These are phyloP conservation scores for Cynanchum wilfordii DNA, from an alignment of 257 asterid genomes.

Conservation along the genomic window DNA sequence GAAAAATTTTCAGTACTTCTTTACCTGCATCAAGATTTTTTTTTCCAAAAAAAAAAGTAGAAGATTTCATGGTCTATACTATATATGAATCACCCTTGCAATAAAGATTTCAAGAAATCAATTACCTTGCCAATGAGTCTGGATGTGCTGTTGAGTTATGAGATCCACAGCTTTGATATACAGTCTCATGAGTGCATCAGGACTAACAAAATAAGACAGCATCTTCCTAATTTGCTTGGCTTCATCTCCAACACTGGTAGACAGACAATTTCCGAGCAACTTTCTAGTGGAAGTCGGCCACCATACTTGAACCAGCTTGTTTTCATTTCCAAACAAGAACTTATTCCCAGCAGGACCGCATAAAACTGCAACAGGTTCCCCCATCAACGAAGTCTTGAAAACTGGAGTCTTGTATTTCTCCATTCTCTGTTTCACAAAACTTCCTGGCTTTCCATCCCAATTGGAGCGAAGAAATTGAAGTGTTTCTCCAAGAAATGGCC, in stretches of 20 bases:
- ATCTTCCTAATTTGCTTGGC: conserved; percentile 56
- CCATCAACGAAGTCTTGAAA: conserved; percentile 35
- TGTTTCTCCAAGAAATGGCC: conserved; percentile 42
- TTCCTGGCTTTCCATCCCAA: conserved; percentile 22
- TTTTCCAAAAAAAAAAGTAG: too few species aligned
- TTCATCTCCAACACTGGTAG: conserved; percentile 47
- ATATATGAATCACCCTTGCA: too few species aligned
- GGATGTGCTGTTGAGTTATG: conserved; percentile 49
- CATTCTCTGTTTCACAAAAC: conserved; percentile 29
- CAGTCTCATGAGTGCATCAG: conserved; percentile 53
- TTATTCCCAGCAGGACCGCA: conserved; percentile 48
- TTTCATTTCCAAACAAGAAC: conserved; percentile 59
- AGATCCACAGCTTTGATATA: conserved; percentile 48
- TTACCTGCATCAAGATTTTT: conserved; percentile 29
- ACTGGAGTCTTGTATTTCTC: conserved; percentile 28
- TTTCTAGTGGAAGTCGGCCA: conserved; percentile 55
- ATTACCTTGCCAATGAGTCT: conserved; percentile 56
- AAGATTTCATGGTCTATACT: too few species aligned
- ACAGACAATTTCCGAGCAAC: conserved; percentile 44
- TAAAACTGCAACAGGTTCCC: conserved; percentile 34
- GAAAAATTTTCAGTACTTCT: conserved; percentile 43
- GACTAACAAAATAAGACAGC: conserved; percentile 47
- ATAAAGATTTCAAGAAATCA: too few species aligned
- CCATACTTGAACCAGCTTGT: conserved; percentile 60
- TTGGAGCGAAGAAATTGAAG: conserved; percentile 18